phyloP scores from a whole-genome alignment of 1,139 yeast species.

The Nakaseomyces bracarensis region DNA sequence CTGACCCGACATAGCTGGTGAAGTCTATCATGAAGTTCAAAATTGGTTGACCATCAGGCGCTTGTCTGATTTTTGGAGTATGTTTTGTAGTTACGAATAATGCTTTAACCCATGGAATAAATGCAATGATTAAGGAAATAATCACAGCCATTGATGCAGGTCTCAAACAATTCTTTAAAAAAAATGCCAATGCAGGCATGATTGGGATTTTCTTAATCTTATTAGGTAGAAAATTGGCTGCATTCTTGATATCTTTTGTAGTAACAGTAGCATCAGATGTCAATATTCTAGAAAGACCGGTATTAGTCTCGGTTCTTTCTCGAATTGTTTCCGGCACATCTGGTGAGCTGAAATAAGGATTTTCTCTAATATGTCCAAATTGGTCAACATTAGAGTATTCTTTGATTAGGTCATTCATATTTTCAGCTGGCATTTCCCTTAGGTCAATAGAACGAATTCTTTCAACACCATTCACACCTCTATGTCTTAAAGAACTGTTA shows the following conservation, averaged over 20 bases:
- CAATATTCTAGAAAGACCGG: constrained; percentile 15
- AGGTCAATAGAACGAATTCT: constrained; percentile 10
- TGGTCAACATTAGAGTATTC: constrained; percentile 48
- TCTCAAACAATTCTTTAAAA: constrained; percentile 46
- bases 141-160: constrained; percentile 57
- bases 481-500: background rate
- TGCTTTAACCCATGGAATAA: constrained; percentile 75
- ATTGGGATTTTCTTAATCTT: constrained; percentile 11
- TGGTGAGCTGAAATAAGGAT: constrained; percentile 9
- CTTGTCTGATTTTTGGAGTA: constrained; percentile 37
- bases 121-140: constrained; percentile 50
- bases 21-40: constrained; percentile 77
- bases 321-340: constrained; percentile 1
- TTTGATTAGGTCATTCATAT: constrained; percentile 47
- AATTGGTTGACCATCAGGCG: constrained; percentile 82
- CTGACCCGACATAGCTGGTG: constrained; percentile 70
- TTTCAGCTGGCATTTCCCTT: constrained; percentile 16
- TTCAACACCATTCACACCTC: constrained; percentile 7
- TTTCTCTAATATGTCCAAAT: constrained; percentile 23
- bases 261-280: constrained; percentile 20
- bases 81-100: constrained; percentile 43
- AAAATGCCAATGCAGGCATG: constrained; percentile 15
- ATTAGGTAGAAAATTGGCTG: constrained; percentile 11
- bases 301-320: background rate
- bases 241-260: constrained; percentile 12